Conservation (phyloP, 2,329 filamentous ascomycete genomes). For the Paecilomyces sp. region DNA sequence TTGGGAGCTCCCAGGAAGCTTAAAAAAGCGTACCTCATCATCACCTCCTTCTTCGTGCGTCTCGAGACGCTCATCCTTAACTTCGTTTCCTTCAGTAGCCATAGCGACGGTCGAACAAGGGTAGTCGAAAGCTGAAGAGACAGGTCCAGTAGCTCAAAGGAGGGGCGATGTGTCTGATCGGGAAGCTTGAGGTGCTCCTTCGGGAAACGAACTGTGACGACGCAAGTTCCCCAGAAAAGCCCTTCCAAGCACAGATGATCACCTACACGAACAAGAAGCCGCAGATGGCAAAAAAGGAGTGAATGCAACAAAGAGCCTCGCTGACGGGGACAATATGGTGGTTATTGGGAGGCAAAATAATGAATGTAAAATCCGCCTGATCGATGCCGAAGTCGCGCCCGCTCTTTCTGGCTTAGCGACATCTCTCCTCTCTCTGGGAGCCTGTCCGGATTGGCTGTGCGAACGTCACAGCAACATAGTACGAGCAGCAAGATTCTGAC, state of each 20-base stretch:
- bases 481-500: neutral
- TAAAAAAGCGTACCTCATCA: slow-evolving; percentile 33
- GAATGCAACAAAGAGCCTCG: slow-evolving; percentile 6
- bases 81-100: slow-evolving; percentile 28
- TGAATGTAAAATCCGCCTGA: slow-evolving; percentile 14
- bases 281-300: neutral
- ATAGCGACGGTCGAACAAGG: slow-evolving; percentile 11
- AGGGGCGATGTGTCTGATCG: neutral
- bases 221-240: neutral
- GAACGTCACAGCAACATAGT: neutral
- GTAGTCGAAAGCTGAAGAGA: neutral
- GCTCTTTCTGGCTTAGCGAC: slow-evolving; percentile 21
- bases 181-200: neutral
- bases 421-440: slow-evolving; percentile 8
- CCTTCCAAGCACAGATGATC: neutral
- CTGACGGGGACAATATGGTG: slow-evolving; percentile 7
- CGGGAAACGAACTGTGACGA: neutral
- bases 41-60: slow-evolving; percentile 34
- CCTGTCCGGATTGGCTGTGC: neutral
- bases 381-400: slow-evolving; percentile 17
- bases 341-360: slow-evolving; percentile 1
- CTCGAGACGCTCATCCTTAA: slow-evolving; percentile 31
- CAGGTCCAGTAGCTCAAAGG: neutral
- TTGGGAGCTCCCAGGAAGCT: neutral
- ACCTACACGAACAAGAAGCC: neutral